Evolutionary conservation across 805 yeast species (phyloP), one percentile per base, ranked within the genome.

Genomic region (Ogataea chonburiensis): DNA sequence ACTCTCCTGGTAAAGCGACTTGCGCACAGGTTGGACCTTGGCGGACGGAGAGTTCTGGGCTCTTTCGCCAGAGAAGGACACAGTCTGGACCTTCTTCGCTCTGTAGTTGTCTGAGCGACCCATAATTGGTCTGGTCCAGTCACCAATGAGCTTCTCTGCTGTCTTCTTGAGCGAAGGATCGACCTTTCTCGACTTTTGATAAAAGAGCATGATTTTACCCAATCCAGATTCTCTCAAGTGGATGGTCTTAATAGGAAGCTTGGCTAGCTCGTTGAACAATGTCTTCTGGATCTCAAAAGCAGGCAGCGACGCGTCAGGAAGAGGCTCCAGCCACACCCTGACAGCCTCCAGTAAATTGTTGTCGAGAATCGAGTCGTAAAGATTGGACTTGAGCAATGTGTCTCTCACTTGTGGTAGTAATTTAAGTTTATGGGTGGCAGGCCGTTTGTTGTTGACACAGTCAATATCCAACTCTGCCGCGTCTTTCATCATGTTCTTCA

Each of bases 71-170:
- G 82, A 83, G 63, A 85, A 88, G 29, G 76, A 77, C 43, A 77
- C 74, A 43, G 79, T 73, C 51, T 73, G 74, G 43, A 91, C 81
- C 43, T 77, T 70, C 64, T 86, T 80, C 62, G 91, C 96, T 60
- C 93, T 80, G 68, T 89, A 91, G 52, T 89, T 87, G 62, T 91
- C 98, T 3, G 94, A 82, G 43, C 95, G 82, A 49, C 95, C 95
- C 73, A 93, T 86, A 45, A 93, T 87, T 28, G 98, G 98, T 64
- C 98, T 77, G 7, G 97, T 91, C 99, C 99, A 93, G 60, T 88
- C 95, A 17, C 96, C 96, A 48, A 93, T 83, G 43, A 93, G 68
- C 56, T 79, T 79, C 56, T 93, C 98, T 5, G 96, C 98, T 24
- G 81, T 71, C 58, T 94, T 80, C 60, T 91, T 88, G 56, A 93